Percentiles rank a stretch among this genome's conserved stretches.
Evolutionary conservation across 257 asterid species (phyloP).

Genomic region (Gentiana dahurica): DNA sequence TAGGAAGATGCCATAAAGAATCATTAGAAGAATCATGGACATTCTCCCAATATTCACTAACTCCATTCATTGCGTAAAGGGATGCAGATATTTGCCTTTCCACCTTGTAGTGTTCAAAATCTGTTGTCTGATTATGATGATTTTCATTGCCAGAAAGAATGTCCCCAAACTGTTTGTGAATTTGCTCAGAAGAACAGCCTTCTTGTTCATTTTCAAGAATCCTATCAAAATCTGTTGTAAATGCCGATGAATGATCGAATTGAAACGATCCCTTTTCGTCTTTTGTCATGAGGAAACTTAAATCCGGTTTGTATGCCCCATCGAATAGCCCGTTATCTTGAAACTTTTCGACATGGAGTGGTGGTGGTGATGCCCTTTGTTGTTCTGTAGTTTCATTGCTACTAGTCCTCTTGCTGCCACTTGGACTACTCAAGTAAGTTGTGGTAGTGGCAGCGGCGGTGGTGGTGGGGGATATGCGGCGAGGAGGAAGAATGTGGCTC

Average conservation of each 20-base stretch:
- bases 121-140: constrained; percentile 16
- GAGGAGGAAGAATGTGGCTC: too few species aligned
- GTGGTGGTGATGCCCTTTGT: too few species aligned
- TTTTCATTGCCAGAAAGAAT: constrained; percentile 8
- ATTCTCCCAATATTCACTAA: constrained; percentile 53
- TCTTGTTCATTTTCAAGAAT: constrained; percentile 13
- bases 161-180: not conserved
- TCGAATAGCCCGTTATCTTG: constrained; percentile 11
- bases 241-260: constrained; percentile 1
- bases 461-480: not conserved
- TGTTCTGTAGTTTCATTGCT: not conserved
- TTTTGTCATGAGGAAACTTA: constrained; percentile 32
- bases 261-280: constrained; percentile 20
- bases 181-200: not conserved
- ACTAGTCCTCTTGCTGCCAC: constrained; percentile 15
- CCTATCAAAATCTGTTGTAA: constrained; percentile 21
- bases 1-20: constrained; percentile 55
- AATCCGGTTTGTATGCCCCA: constrained; percentile 52
- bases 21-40: constrained; percentile 29
- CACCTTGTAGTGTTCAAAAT: constrained; percentile 45
- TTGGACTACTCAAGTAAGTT: constrained; percentile 10
- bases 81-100: constrained; percentile 72
- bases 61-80: constrained; percentile 56
- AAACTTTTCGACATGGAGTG: not conserved
- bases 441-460: constrained; percentile 10